phyloP scores from a whole-genome alignment of 2,329 filamentous ascomycete genomes.

The Fonsecaea nubica region DNA sequence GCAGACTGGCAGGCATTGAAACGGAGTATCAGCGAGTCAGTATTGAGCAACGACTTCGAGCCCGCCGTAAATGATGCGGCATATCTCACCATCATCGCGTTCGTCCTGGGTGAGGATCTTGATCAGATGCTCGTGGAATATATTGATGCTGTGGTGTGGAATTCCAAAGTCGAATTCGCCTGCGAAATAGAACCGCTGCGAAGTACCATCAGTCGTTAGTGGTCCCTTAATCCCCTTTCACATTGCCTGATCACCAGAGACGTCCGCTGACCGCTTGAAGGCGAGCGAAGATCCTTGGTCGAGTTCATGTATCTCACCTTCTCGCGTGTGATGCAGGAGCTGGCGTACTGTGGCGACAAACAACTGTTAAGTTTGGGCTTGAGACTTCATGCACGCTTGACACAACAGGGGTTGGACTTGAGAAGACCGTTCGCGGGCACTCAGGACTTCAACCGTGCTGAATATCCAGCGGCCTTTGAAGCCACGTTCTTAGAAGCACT shows the following conservation, averaged over 20 bases:
- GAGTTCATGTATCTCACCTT: conserved; percentile 12
- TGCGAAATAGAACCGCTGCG: conserved; percentile 6
- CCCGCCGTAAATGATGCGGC: conserved; percentile 12
- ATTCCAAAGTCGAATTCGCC: conserved; percentile 1
- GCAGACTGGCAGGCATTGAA: not conserved
- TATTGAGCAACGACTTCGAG: not conserved
- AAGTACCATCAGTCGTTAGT: conserved; percentile 15
- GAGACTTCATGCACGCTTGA: conserved; percentile 2
- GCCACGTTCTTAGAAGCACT: not conserved
- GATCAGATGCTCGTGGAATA: conserved; percentile 10
- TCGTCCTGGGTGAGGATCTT: conserved; percentile 7
- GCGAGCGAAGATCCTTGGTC: conserved; percentile 9
- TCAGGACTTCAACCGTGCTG: conserved; percentile 2
- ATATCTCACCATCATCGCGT: conserved; percentile 16
- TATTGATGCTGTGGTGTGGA: conserved; percentile 21
- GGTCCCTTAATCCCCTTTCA: not conserved
- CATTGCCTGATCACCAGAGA: not conserved
- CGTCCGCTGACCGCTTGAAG: conserved; percentile 1
- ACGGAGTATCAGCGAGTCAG: not conserved
- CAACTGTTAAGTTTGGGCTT: not conserved
- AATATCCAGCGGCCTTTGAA: conserved; percentile 8
- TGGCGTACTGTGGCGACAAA: conserved; percentile 1
- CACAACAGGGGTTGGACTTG: not conserved
- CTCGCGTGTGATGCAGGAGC: not conserved
- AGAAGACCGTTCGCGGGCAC: conserved; percentile 1